Percentiles rank a stretch among this genome's conserved stretches.
Conservation (phyloP, 139 green algal species). For the Volvox reticuliferus region DNA sequence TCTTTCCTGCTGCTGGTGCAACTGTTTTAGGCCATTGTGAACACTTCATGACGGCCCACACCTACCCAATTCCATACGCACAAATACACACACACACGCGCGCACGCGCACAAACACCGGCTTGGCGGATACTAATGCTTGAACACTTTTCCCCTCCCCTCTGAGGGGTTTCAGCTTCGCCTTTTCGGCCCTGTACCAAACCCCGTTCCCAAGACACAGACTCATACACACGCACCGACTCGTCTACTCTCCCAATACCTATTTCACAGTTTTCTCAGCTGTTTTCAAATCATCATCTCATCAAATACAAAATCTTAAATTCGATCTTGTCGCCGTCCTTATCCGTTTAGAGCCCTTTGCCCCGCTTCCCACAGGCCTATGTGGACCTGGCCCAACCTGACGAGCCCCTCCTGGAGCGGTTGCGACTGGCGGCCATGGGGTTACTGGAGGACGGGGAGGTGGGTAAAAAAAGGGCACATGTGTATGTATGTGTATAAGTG, state of each 20-base stretch:
- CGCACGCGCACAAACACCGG: background rate
- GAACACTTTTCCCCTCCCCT: too few relatives aligned
- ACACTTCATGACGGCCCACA: too few relatives aligned
- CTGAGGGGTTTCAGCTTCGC: too few relatives aligned
- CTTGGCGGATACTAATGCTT: too few relatives aligned
- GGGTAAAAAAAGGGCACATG: background rate
- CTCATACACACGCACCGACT: background rate
- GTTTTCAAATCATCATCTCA: too few relatives aligned
- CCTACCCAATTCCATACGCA: background rate
- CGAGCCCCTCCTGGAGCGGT: background rate
- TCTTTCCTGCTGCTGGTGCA: too few relatives aligned
- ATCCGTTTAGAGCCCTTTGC: background rate
- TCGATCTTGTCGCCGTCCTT: too few relatives aligned
- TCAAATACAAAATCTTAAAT: too few relatives aligned
- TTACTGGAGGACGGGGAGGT: conserved; percentile 43
- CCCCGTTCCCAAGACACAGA: too few relatives aligned
- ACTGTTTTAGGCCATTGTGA: too few relatives aligned
- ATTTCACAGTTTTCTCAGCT: too few relatives aligned
- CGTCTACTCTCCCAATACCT: background rate
- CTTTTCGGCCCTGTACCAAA: too few relatives aligned
- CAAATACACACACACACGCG: background rate
- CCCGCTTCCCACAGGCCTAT: conserved; percentile 21
- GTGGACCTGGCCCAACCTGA: background rate
- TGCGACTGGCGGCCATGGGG: conserved; percentile 19
- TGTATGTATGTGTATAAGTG: background rate